Percentiles rank a stretch among this genome's conserved stretches.
Evolutionary conservation across 345 rosid genomes (phyloP).

Genomic region (Hirschfeldia incana): DNA sequence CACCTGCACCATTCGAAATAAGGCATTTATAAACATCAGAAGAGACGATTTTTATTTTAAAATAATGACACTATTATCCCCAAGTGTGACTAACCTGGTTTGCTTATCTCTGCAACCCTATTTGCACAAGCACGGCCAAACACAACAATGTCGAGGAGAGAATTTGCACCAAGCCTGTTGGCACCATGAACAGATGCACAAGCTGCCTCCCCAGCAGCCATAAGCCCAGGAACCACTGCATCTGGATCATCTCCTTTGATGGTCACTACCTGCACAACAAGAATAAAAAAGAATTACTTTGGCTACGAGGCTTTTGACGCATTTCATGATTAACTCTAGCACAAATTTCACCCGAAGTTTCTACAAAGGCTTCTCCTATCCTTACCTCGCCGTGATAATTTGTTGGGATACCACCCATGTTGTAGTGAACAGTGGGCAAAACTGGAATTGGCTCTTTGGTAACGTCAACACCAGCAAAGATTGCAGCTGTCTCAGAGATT

Average conservation of each 20-base stretch:
- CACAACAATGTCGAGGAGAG: constrained; percentile 97
- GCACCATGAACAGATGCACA: constrained; percentile 99
- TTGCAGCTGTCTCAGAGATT: constrained; percentile 99
- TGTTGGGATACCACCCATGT: constrained; percentile 99
- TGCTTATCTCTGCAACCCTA: constrained; percentile 82
- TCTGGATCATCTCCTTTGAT: constrained; percentile 81
- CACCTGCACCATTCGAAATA: constrained; percentile 51
- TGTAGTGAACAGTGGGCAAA: constrained; percentile 97
- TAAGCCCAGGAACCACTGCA: constrained; percentile 82
- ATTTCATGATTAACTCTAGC: background rate
- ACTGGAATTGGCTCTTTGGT: constrained; percentile 99
- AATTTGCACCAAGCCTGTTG: constrained; percentile 96
- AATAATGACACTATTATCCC: constrained; percentile 1
- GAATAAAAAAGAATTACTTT: background rate
- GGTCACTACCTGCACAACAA: constrained; percentile 66
- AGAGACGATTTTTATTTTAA: background rate
- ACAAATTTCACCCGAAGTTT: background rate
- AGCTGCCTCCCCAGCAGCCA: constrained; percentile 99
- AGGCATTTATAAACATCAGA: constrained; percentile 8
- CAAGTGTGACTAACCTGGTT: constrained; percentile 57
- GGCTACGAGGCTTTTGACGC: background rate
- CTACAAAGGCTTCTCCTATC: background rate
- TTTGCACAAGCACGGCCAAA: constrained; percentile 99
- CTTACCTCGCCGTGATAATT: constrained; percentile 84
- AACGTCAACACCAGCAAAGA: constrained; percentile 98